These are phyloP conservation scores for Colletotrichum chlorophyti DNA, from an alignment of 2,329 filamentous ascomycete genomes.

Conservation along the genomic window DNA sequence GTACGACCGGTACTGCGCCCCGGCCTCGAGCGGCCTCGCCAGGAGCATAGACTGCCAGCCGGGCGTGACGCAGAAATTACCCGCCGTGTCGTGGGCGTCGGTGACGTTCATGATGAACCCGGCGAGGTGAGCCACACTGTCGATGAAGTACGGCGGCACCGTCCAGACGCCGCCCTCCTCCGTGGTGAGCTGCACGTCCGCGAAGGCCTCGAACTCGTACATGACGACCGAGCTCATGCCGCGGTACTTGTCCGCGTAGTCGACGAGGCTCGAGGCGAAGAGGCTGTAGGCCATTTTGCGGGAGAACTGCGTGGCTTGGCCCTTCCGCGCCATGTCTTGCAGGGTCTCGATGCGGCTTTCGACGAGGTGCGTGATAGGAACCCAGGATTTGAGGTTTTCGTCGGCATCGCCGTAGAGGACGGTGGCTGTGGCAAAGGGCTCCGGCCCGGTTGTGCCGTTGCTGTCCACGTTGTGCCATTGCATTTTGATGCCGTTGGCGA, in stretches of 20 bases:
- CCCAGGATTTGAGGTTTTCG: background rate
- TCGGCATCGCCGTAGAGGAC: background rate
- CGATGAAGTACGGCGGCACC: constrained; percentile 2
- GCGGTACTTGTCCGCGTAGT: background rate
- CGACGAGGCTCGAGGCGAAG: background rate
- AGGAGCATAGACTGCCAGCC: background rate
- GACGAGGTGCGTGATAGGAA: background rate
- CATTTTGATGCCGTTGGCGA: background rate
- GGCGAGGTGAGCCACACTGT: constrained; percentile 7
- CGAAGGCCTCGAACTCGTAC: constrained; percentile 30
- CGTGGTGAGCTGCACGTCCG: constrained; percentile 24
- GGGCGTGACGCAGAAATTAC: constrained; percentile 1
- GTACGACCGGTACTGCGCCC: background rate
- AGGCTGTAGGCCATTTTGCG: background rate
- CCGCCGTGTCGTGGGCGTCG: background rate
- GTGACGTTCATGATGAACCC: constrained; percentile 4
- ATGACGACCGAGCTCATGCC: background rate
- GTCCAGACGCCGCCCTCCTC: background rate
- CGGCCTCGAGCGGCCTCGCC: background rate
- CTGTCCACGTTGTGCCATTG: background rate
- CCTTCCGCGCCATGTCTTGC: no score
- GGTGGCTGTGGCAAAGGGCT: no score
- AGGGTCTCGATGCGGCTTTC: background rate
- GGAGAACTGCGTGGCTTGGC: background rate
- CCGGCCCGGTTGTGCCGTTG: background rate